Evolutionary conservation across 129 eudicot species (phyloP).

Genomic region (Deinandra increscens): DNA sequence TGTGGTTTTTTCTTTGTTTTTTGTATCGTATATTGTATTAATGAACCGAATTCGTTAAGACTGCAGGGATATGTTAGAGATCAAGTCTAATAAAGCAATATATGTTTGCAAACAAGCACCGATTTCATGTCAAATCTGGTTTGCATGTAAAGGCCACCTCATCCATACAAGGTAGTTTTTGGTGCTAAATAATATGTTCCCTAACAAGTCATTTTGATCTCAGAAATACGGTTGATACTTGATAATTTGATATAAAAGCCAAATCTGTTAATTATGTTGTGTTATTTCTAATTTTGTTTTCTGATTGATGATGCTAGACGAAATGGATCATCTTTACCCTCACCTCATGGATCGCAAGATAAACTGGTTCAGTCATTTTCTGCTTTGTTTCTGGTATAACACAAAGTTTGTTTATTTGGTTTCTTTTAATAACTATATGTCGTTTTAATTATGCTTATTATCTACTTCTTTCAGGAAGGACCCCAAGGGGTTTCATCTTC

Average conservation of each 20-base stretch:
- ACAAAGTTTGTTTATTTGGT: not conserved
- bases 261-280: not conserved
- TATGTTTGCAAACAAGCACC: constrained; percentile 69
- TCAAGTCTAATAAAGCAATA: constrained; percentile 62
- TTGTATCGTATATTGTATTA: constrained; percentile 10
- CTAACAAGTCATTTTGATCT: constrained; percentile 11
- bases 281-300: constrained; percentile 12
- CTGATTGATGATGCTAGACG: constrained; percentile 26
- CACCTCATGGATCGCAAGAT: constrained; percentile 24
- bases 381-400: constrained; percentile 44
- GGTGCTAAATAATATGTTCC: not conserved
- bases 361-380: constrained; percentile 35
- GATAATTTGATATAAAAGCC: constrained; percentile 18
- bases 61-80: constrained; percentile 66
- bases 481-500: constrained; percentile 36
- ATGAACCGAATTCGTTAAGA: constrained; percentile 40
- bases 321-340: constrained; percentile 33
- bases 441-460: constrained; percentile 12
- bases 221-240: constrained; percentile 4
- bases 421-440: not conserved
- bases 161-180: constrained; percentile 54
- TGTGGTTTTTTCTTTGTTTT: not conserved
- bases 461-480: constrained; percentile 44
- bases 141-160: constrained; percentile 70
- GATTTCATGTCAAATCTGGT: constrained; percentile 66